Evolutionary conservation across 1,284 basidiomycete genomes (phyloP).

Genomic region (Trametes polyzona): DNA sequence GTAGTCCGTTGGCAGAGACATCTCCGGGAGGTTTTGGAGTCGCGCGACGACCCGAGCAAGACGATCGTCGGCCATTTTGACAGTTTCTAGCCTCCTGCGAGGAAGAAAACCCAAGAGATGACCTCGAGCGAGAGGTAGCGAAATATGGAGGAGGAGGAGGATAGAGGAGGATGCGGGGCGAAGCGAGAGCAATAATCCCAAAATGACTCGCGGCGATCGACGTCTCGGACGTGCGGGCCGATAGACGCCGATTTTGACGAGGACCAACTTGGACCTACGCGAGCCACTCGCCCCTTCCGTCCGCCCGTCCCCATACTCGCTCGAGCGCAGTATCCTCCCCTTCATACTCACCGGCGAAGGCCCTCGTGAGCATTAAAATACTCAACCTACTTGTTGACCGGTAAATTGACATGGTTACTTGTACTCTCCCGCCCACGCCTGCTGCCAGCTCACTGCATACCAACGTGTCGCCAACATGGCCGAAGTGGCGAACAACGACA

Average conservation of each 20-base stretch:
- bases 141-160: background rate
- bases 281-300: background rate
- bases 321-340: no score
- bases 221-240: conserved; percentile 6
- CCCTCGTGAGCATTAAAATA: no score
- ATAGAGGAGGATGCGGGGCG: background rate
- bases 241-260: background rate
- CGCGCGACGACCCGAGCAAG: conserved; percentile 60
- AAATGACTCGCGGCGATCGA: conserved; percentile 16
- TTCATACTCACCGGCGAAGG: background rate
- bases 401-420: background rate
- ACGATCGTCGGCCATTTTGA: conserved; percentile 41
- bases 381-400: background rate
- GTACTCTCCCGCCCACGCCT: no score
- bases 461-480: background rate
- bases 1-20: conserved; percentile 96
- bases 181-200: background rate
- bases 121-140: background rate
- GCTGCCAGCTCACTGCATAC: no score
- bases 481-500: conserved; percentile 20
- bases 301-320: background rate
- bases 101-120: background rate
- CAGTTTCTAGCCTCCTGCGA: background rate
- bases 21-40: conserved; percentile 82
- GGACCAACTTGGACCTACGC: conserved; percentile 16